A percentile compares a stretch with the other conserved stretches of the same genome.
Evolutionary conservation across 306 rosid genomes (phyloP).

Genomic region (Astragalus glycyphyllos): DNA sequence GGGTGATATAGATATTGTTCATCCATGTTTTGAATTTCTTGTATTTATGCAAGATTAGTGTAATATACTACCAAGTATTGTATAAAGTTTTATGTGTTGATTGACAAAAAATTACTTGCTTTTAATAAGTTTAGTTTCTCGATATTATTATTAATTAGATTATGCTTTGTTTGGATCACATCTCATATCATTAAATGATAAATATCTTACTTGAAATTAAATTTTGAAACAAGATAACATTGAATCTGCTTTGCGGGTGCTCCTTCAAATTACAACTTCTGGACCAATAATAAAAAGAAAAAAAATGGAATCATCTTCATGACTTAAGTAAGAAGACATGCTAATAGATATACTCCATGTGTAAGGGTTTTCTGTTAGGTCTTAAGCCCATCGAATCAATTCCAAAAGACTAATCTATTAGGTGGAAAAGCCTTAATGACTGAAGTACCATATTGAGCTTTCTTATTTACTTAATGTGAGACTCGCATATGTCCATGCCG

Average conservation of each 20-base stretch:
- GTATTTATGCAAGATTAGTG: conserved; percentile 39
- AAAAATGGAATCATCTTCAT: neutral
- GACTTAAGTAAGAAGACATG: neutral
- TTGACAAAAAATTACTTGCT: neutral
- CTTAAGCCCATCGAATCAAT: no score
- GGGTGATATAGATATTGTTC: conserved; percentile 28
- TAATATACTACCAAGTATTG: conserved; percentile 41
- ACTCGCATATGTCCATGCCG: no score
- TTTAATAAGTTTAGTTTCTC: no score
- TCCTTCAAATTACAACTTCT: neutral
- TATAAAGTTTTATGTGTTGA: conserved; percentile 28
- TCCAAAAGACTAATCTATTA: no score
- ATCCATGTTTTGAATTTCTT: conserved; percentile 35
- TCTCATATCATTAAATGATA: neutral
- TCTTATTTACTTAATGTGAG: no score
- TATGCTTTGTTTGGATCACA: conserved; percentile 23
- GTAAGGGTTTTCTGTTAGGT: no score
- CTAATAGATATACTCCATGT: neutral
- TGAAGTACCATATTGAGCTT: no score
- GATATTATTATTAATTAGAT: no score
- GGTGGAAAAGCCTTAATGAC: no score
- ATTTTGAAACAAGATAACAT: neutral
- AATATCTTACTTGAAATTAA: neutral
- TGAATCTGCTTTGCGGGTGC: neutral
- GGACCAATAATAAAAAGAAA: neutral